These are phyloP conservation scores for Hypholoma sublateritium DNA, from an alignment of 768 basidiomycete genomes.

Conservation along the genomic window DNA sequence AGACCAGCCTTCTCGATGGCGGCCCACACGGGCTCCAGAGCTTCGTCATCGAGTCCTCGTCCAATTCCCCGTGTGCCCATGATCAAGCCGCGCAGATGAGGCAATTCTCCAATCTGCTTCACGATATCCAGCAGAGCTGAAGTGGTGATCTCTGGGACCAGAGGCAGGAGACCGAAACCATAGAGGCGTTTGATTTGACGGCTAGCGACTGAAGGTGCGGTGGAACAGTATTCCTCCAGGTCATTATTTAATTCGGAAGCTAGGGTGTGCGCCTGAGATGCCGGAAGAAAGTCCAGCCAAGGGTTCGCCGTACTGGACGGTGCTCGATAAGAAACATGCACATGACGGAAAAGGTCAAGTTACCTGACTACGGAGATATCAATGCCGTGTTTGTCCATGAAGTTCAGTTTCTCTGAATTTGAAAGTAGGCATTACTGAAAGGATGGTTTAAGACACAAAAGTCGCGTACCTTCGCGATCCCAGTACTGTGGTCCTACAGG, in stretches of 20 bases:
- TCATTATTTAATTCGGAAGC: slow-evolving; percentile 75
- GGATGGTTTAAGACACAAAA: neutral
- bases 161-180: slow-evolving; percentile 82
- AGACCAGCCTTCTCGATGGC: slow-evolving; percentile 68
- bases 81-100: slow-evolving; percentile 74
- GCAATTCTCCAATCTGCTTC: slow-evolving; percentile 59
- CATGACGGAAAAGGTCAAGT: neutral
- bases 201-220: slow-evolving; percentile 45
- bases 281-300: slow-evolving; percentile 85
- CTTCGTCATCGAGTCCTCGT: slow-evolving; percentile 76
- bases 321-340: slow-evolving; percentile 3
- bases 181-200: slow-evolving; percentile 62
- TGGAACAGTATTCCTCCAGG: slow-evolving; percentile 77
- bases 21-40: slow-evolving; percentile 80
- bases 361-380: slow-evolving; percentile 79
- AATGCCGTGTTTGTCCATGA: slow-evolving; percentile 84
- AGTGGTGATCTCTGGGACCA: slow-evolving; percentile 65
- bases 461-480: slow-evolving; percentile 44
- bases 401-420: slow-evolving; percentile 59
- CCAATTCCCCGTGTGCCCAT: slow-evolving; percentile 82
- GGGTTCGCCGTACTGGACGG: slow-evolving; percentile 76
- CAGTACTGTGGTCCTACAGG: slow-evolving; percentile 86
- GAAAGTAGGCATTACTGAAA: neutral
- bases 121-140: slow-evolving; percentile 62
- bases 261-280: slow-evolving; percentile 61